Base-by-base conservation (phyloP, 2,329 filamentous ascomycete species). In the Ceratocystis cacaofunesta region DNA sequence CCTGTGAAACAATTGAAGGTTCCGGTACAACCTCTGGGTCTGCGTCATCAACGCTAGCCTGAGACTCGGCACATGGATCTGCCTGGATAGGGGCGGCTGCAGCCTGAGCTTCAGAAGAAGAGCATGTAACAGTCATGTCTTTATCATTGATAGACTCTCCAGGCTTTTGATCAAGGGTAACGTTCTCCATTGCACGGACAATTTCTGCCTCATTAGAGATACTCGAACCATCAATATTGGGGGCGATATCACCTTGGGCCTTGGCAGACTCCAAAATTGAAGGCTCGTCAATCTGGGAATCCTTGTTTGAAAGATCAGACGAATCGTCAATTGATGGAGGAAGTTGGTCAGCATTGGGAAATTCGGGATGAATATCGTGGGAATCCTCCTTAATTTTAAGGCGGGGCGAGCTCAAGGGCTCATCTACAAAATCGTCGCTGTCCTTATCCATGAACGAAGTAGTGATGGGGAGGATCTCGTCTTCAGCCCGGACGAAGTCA, bases 381-480 rank as follows among this genome's bases (percentile, higher is more conserved):
- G 22, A 84, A 81, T n/a, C 82, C 80, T 57, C 58, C 22, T 41
- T 57, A 22, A 67, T 65, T 19, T 83, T 79, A 7, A 92, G 79
- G 4, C 80, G 78, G 2, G 84, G 83, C 2, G 88, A 89, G 69
- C 83, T 88, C 19, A 90, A 78, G 2, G 88, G 87, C 73, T 92
- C 88, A 68, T 92, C 88, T 22, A 91, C 86, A 71, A 92, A 88
- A 67, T 90, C 86, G 63, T 87, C 86, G 65, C 88, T 86, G 69
- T 86, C 83, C 68, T 83, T 80, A 41, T 82, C 82, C 61, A 82
- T 81, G 19, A 88, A 78, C n/a, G 83, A 79, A 6, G 80, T 78
- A 1, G 84, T 82, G 3, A 87, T 88, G 69, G 83, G 88, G 19
- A 90, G 78, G 2, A 88, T 87, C 73, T 92, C 88, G 68, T 92